Base-by-base conservation (phyloP, 352 stramenopile species). In the Phytophthora europaea region DNA sequence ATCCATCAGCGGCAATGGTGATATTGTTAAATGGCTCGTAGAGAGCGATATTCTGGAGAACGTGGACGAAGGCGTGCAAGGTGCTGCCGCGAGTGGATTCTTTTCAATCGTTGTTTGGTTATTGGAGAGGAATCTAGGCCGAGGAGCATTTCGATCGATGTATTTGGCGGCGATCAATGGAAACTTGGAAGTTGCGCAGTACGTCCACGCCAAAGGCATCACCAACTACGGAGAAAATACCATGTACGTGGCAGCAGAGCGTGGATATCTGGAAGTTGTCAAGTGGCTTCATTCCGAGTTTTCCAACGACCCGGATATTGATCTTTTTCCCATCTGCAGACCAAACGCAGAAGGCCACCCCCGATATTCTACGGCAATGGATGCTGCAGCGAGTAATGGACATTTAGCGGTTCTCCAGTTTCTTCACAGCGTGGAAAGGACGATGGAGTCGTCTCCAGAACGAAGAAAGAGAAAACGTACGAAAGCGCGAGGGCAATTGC, bases 1-100 rank as follows among this genome's bases (percentile, higher is more conserved):
- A 20, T 75, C 78, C 6, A 77, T 79, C 48, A 70, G 59, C 26
- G 67, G 54, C 6, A 64, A 73, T 45, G 23, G 73, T 6, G 68
- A 79, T 40, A 75, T 83, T 45, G 72, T 85, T 8, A 63, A 75
- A 54, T 81, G 70, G 74, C 59, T 80, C 3, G 63, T 77, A 52
- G 33, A 68, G 23, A 62, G 74, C 12, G 16, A 64, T 38, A 61
- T 75, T 13, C 53, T 74, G 9, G 73, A 75, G 20, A 76, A 76
- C 36, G 52, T 75, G 28, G 66, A 72, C 23, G 68, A 75, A 57
- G 68, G 57, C 4, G 65, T 80, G 10, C 61, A 66, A 61, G 62
- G 67, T 23, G 59, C 69, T 15, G 50, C 59, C 26, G 64, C 69
- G 0, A 61, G 57, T 36, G 64, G 70, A 6, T 57, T 61, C 10